Evolutionary conservation across 208 protist species (phyloP), one percentile per base, ranked within the genome.

Genomic region (Blastocrithidia nonstop): DNA sequence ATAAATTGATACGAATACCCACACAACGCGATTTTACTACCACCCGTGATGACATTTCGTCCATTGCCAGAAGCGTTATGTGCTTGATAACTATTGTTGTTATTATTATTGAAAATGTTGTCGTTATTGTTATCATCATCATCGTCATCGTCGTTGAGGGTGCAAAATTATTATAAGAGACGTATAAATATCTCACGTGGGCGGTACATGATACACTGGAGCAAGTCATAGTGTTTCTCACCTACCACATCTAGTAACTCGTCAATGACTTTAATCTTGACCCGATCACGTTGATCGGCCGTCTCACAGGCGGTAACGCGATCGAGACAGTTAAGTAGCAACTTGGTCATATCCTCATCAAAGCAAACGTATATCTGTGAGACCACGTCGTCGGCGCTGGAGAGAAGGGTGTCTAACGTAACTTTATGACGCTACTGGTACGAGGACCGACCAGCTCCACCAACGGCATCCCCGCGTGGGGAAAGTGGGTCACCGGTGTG

Each of bases 311-410:
- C 58, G 23, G 83, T 88, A 6, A 93, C 66, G 17, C 64, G 69
- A 47, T 88, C 83, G 15, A 93, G 76, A 0, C 68, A 75, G 52
- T 88, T 88, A n/a, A 93, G 61, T n/a, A 93, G 59, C 38, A 93
- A 54, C 49, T 78, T 84, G 11, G 79, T 93, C 50, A 88, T 50
- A 50, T 78, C 79, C 49, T 93, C 83, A 53, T 93, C 83, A 50
- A 93, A 87, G 56, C 64, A 37, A 25, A 88, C 75, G 54, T 93
- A 93, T 28, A 93, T 61, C 49, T 93, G 83, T 3, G 78, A 85
- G 4, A 93, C 83, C 35, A 93, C 84, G 48, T 93, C 83, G 47
- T 93, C 83, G 19, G 83, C 70, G 49, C 71, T 87, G 20, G 73
- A 88, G 3, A 87, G 66, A 21, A 86, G 63, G 53, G 83, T 61